phyloP scores from a whole-genome alignment of 345 rosid species.

The Raphanus sativus region DNA sequence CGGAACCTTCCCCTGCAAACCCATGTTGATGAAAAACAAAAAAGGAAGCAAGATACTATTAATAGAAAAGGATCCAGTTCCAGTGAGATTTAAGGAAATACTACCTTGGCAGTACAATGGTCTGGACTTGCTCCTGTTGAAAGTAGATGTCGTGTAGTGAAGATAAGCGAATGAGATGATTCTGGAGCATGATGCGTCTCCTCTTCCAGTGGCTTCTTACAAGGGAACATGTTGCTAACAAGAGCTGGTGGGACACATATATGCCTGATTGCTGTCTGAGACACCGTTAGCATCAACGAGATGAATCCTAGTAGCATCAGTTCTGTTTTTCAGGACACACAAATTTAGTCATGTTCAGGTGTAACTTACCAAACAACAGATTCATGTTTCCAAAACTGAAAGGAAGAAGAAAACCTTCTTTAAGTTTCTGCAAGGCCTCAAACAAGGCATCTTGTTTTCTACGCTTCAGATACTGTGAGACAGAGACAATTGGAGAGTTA shows the following conservation, averaged over 20 bases:
- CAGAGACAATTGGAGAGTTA: constrained; percentile 1
- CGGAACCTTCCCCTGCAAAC: constrained; percentile 61
- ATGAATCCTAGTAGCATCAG: constrained; percentile 94
- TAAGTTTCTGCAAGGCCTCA: constrained; percentile 73
- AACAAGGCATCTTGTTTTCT: constrained; percentile 56
- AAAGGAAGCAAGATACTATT: neutral
- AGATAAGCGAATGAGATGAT: constrained; percentile 28
- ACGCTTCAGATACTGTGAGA: constrained; percentile 58
- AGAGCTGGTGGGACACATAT: constrained; percentile 62
- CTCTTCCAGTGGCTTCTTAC: constrained; percentile 46
- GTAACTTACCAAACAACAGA: neutral
- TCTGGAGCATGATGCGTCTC: constrained; percentile 28
- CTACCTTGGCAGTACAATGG: constrained; percentile 45
- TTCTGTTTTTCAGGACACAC: constrained; percentile 57
- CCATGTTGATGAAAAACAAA: neutral
- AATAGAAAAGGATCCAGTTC: neutral
- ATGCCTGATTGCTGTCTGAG: constrained; percentile 52
- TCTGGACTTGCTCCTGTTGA: constrained; percentile 36
- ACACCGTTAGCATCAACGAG: constrained; percentile 71
- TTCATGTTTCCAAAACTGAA: neutral
- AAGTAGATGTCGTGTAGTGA: constrained; percentile 44
- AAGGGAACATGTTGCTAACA: constrained; percentile 67
- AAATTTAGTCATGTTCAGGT: constrained; percentile 28
- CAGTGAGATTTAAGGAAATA: neutral
- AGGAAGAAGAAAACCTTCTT: constrained; percentile 59